Percentiles rank a stretch among this genome's conserved stretches.
These are phyloP conservation scores for Colletotrichum abscissum DNA, from an alignment of 2,329 filamentous ascomycete species.

Conservation along the genomic window DNA sequence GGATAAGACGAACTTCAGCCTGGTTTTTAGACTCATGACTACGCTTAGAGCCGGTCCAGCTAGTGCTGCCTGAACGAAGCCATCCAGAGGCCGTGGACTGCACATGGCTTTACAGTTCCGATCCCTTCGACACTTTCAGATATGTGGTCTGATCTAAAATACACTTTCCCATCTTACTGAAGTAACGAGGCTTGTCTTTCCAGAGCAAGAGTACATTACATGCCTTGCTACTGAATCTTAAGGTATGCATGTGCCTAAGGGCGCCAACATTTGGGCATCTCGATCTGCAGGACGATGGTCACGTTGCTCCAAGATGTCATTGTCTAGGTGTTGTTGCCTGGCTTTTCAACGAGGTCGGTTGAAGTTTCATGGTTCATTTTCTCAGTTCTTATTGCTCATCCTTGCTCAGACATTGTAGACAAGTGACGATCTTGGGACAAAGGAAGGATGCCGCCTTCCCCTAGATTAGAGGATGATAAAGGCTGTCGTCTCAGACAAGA, in stretches of 20 bases:
- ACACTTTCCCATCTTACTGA: not conserved
- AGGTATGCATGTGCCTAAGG: not conserved
- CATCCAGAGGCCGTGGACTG: not conserved
- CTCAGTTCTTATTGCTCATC: not conserved
- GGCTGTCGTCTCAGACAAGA: not conserved
- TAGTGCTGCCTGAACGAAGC: too few species aligned
- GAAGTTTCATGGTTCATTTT: not conserved
- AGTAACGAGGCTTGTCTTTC: not conserved
- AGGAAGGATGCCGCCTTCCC: not conserved
- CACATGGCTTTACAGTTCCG: not conserved
- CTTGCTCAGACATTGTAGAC: not conserved
- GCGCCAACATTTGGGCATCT: not conserved
- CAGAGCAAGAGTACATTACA: not conserved
- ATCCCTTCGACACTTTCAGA: not conserved
- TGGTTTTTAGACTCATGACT: not conserved
- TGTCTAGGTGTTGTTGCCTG: not conserved
- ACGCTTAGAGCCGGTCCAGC: not conserved
- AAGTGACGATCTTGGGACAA: not conserved
- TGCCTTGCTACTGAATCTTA: not conserved
- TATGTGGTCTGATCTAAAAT: not conserved
- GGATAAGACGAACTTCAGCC: not conserved
- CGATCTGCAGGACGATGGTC: not conserved
- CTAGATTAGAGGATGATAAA: not conserved
- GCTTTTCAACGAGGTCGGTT: not conserved
- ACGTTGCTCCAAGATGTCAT: not conserved